phyloP scores from a whole-genome alignment of 805 yeast species.

The Candida golubevii region DNA sequence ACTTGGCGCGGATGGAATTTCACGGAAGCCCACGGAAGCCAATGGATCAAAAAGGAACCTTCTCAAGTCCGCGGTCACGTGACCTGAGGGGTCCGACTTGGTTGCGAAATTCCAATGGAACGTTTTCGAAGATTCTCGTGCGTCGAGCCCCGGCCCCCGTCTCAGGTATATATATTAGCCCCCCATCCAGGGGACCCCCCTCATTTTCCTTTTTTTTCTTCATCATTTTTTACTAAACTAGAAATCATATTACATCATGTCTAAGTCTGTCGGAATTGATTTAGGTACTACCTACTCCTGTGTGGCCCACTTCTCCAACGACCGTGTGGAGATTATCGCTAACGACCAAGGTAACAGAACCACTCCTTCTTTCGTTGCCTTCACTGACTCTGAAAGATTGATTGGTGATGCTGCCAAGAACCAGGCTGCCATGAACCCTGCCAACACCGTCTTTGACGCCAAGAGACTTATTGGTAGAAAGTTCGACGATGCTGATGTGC shows the following conservation, averaged over 20 bases:
- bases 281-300: constrained; percentile 33
- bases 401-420: constrained; percentile 33
- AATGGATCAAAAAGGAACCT: too few species aligned
- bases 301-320: constrained; percentile 32
- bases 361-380: constrained; percentile 31
- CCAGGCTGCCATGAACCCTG: constrained; percentile 33
- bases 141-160: constrained; percentile 2
- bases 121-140: constrained; percentile 15
- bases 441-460: constrained; percentile 32
- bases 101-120: constrained; percentile 14
- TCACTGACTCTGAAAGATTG: constrained; percentile 32
- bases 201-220: too few species aligned
- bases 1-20: too few species aligned
- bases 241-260: constrained; percentile 15
- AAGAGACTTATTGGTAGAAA: constrained; percentile 32
- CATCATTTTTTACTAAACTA: constrained; percentile 5
- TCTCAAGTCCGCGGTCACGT: neutral
- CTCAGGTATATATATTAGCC: too few species aligned
- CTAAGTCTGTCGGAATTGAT: constrained; percentile 32
- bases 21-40: too few species aligned
- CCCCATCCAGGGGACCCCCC: too few species aligned
- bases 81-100: neutral
- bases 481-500: constrained; percentile 26
- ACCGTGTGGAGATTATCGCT: constrained; percentile 31
- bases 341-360: constrained; percentile 34